These are phyloP conservation scores for Penicillium bialowiezense DNA, from an alignment of 495 filamentous ascomycete genomes.

Conservation along the genomic window DNA sequence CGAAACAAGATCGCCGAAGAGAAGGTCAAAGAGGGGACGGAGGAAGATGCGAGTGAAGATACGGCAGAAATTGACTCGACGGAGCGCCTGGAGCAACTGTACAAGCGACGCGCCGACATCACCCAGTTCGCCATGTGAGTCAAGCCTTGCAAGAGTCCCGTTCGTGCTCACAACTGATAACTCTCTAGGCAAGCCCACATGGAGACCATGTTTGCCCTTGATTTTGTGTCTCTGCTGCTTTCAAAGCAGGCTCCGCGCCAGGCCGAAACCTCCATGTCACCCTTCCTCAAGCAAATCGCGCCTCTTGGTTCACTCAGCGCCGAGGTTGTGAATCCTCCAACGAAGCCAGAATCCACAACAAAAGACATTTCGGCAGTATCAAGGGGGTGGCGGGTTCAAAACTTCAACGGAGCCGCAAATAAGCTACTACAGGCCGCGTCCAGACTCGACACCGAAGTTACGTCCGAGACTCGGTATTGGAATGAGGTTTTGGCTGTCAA, in stretches of 20 bases:
- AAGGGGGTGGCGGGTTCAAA: conserved; percentile 77
- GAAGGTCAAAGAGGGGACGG: conserved; percentile 38
- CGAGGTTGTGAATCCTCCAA: conserved; percentile 60
- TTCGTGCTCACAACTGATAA: conserved; percentile 4
- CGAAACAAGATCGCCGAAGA: conserved; percentile 56
- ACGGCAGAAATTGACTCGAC: conserved; percentile 31
- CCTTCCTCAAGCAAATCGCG: conserved; percentile 62
- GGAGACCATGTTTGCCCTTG: conserved; percentile 65
- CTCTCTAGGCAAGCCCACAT: conserved; percentile 58
- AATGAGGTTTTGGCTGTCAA: conserved; percentile 74
- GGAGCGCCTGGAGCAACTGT: conserved; percentile 40
- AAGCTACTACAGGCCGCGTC: conserved; percentile 69
- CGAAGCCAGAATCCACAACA: conserved; percentile 47
- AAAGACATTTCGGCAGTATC: conserved; percentile 57
- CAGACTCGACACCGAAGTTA: conserved; percentile 71
- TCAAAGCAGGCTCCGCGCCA: conserved; percentile 70
- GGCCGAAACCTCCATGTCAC: conserved; percentile 66
- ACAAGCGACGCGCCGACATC: conserved; percentile 45
- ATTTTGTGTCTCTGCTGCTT: conserved; percentile 80
- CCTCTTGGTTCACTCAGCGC: conserved; percentile 74
- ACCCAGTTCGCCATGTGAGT: conserved; percentile 44
- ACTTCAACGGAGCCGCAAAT: conserved; percentile 70
- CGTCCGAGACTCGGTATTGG: conserved; percentile 84
- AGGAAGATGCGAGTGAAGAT: conserved; percentile 33
- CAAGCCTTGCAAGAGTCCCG: not conserved